phyloP scores from a whole-genome alignment of 495 filamentous ascomycete genomes.

The Trichoderma virens region DNA sequence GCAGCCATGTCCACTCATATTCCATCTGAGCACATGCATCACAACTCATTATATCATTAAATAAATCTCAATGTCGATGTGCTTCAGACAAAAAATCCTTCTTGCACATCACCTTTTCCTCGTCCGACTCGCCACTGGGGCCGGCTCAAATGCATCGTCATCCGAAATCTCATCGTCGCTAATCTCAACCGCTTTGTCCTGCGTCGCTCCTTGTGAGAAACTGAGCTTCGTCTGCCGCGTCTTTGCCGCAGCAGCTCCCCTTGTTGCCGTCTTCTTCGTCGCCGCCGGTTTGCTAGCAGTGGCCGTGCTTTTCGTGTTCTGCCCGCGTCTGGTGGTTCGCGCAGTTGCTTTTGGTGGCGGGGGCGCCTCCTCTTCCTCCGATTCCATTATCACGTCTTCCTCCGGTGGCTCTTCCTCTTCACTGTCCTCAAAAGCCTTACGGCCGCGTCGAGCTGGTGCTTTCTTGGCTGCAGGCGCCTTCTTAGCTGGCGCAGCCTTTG shows the following conservation, averaged over 20 bases:
- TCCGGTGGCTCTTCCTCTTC: constrained; percentile 55
- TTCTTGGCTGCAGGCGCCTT: constrained; percentile 29
- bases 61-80: no score
- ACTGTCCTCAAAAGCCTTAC: constrained; percentile 37
- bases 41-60: not conserved
- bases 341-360: not conserved
- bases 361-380: constrained; percentile 47
- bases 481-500: constrained; percentile 37
- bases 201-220: constrained; percentile 48
- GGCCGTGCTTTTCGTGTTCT: constrained; percentile 27
- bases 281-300: constrained; percentile 22
- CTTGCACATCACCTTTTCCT: constrained; percentile 18
- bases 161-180: constrained; percentile 73
- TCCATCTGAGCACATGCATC: not conserved
- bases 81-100: no score
- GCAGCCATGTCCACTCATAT: not conserved
- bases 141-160: constrained; percentile 72
- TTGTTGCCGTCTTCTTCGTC: constrained; percentile 27
- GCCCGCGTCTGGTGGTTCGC: not conserved
- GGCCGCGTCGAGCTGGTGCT: constrained; percentile 29
- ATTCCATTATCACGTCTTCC: constrained; percentile 54
- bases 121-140: constrained; percentile 28
- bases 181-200: constrained; percentile 44
- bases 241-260: constrained; percentile 27
- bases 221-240: constrained; percentile 61